Evolutionary conservation across 495 filamentous ascomycete species (phyloP), one percentile per base, ranked within the genome.

Genomic region (Penicillium coprophilum): DNA sequence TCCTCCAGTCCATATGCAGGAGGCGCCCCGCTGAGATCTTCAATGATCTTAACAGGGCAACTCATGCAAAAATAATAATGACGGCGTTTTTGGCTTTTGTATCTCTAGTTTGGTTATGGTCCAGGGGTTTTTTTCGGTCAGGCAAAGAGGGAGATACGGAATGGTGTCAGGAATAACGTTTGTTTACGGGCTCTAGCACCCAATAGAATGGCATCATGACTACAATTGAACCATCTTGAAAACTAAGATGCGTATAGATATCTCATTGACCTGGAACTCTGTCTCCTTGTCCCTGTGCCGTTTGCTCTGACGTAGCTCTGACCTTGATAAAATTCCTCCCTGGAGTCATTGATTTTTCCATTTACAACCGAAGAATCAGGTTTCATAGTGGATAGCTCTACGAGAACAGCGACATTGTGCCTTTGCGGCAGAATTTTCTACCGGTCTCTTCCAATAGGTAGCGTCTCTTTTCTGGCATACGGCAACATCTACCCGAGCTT

Each of bases 21-120:
- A 64, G 23, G 47, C 60, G 1, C 21, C 51, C 13, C 24, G 27
- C 34, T 62, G 38, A 60, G 6, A 13, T 27, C 6, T 27, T 10
- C 44, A 32, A 23, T 17, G 24, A 30, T 13, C 34, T 24, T 2
- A 19, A 51, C 15, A 9, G n/a, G n/a, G 5, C 30, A 1, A 28
- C 21, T 47, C 23, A 23, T 55, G 47, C 39, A 21, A 30, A 19
- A 5, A 19, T n/a, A 43, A 41, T 53, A 53, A 46, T 39, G 43
- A 46, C 12, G 48, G 60, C 52, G 48, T 59, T 52, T 44, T 46
- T 20, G 27, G 47, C 19, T 52, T 51, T 59, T 50, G 50, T 53
- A 53, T 60, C 58, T 55, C 20, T 46, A 53, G 9, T 9, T 45
- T 28, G 30, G 40, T 32, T 45, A 34, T 27, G 24, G 17, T 44